Conservation (phyloP, 1,284 basidiomycete species). For the Bondarzewia mesenterica region DNA sequence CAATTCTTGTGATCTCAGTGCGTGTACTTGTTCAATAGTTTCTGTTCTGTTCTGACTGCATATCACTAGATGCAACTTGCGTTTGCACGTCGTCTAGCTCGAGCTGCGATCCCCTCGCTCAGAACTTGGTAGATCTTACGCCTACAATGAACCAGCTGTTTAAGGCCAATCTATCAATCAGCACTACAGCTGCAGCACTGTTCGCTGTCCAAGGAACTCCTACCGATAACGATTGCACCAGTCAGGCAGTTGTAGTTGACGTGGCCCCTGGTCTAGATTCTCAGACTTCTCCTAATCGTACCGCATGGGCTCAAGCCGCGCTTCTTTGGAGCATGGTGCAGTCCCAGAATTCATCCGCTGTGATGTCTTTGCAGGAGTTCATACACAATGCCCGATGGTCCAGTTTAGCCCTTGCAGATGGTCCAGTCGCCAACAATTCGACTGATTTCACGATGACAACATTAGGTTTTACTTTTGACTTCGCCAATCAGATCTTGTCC, state of each 20-base stretch:
- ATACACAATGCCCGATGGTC: conserved; percentile 41
- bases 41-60: not conserved
- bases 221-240: conserved; percentile 33
- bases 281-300: conserved; percentile 35
- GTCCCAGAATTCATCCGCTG: conserved; percentile 35
- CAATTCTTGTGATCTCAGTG: conserved; percentile 45
- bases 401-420: conserved; percentile 29
- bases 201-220: conserved; percentile 40
- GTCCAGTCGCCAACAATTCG: conserved; percentile 25
- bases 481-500: conserved; percentile 43
- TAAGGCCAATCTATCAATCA: conserved; percentile 34
- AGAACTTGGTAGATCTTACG: conserved; percentile 38
- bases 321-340: conserved; percentile 51
- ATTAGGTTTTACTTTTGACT: conserved; percentile 50
- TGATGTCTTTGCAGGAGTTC: conserved; percentile 35
- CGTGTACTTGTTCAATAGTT: conserved; percentile 16
- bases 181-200: conserved; percentile 36
- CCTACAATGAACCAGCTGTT: conserved; percentile 44
- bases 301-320: conserved; percentile 48
- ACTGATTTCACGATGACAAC: conserved; percentile 33
- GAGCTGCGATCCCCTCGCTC: conserved; percentile 46
- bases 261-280: conserved; percentile 38
- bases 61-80: conserved; percentile 46
- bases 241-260: conserved; percentile 48
- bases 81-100: conserved; percentile 43